Evolutionary conservation across 1,139 yeast species (phyloP).

Genomic region (Sugiyamaella japonica): DNA sequence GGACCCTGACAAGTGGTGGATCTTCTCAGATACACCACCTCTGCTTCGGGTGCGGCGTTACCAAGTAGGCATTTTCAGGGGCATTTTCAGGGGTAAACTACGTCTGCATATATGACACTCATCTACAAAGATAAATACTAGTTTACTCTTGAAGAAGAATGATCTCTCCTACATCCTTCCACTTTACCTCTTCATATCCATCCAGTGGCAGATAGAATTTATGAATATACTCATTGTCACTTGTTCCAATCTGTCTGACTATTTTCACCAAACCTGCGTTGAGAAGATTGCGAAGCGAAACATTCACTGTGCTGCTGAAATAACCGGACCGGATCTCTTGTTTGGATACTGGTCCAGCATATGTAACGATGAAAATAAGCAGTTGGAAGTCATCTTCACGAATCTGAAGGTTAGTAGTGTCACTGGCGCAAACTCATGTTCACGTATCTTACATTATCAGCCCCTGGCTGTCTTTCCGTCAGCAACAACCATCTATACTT

Average conservation of each 20-base stretch:
- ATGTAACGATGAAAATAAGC: background rate
- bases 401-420: background rate
- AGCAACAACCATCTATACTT: slow-evolving; percentile 5
- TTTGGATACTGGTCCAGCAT: slow-evolving; percentile 7
- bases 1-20: too few species aligned
- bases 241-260: background rate
- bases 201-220: slow-evolving; percentile 2
- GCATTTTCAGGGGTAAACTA: too few species aligned
- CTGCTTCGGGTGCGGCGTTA: too few species aligned
- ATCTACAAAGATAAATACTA: too few species aligned
- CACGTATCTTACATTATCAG: background rate
- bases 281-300: background rate
- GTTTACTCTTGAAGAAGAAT: background rate
- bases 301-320: background rate
- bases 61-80: too few species aligned
- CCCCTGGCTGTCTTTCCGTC: slow-evolving; percentile 1
- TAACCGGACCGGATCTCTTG: background rate
- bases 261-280: background rate
- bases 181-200: slow-evolving; percentile 1
- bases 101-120: too few species aligned
- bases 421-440: background rate
- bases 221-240: background rate
- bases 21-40: too few species aligned
- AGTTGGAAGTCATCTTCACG: background rate
- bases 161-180: background rate